These are phyloP conservation scores for Phycomyces blakesleeanus DNA, from an alignment of 192 early-diverging fungal species.

Conservation along the genomic window DNA sequence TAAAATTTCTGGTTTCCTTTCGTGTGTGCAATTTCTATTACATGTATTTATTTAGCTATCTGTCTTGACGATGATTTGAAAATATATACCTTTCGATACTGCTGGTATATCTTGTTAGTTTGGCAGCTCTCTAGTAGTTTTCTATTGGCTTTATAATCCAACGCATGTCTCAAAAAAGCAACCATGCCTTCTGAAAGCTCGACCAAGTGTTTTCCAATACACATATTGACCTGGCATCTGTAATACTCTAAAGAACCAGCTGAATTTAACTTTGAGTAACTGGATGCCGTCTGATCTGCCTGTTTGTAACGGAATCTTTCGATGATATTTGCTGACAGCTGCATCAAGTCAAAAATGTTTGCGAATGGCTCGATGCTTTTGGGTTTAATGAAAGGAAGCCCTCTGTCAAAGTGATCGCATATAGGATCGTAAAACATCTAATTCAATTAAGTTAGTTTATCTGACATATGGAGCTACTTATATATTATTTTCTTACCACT, in stretches of 20 bases:
- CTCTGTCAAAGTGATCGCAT: slow-evolving; percentile 15
- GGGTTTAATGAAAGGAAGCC: slow-evolving; percentile 8
- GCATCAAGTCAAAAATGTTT: slow-evolving; percentile 14
- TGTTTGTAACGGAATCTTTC: slow-evolving; percentile 1
- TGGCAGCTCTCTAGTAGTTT: slow-evolving; percentile 5
- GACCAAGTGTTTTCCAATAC: slow-evolving; percentile 10
- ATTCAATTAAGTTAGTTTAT: not conserved
- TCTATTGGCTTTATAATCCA: slow-evolving; percentile 25
- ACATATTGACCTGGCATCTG: not conserved
- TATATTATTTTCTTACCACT: slow-evolving; percentile 18
- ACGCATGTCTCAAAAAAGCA: slow-evolving; percentile 12
- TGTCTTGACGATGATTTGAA: slow-evolving; percentile 13
- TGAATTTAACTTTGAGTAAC: not conserved
- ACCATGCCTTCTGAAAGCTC: slow-evolving; percentile 11
- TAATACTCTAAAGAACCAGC: not conserved
- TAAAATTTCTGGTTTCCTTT: slow-evolving; percentile 54
- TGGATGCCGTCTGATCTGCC: not conserved
- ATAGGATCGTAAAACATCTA: slow-evolving; percentile 40
- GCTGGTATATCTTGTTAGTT: slow-evolving; percentile 22
- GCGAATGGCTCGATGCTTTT: slow-evolving; percentile 12
- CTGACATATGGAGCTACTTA: too few relatives aligned
- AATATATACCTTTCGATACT: slow-evolving; percentile 20
- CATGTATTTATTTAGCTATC: slow-evolving; percentile 1
- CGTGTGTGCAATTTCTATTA: slow-evolving; percentile 24
- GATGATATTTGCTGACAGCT: slow-evolving; percentile 14